Percentiles rank a stretch among this genome's conserved stretches.
Evolutionary conservation across 1,139 yeast species (phyloP).

Genomic region (Suhomyces anneliseae): DNA sequence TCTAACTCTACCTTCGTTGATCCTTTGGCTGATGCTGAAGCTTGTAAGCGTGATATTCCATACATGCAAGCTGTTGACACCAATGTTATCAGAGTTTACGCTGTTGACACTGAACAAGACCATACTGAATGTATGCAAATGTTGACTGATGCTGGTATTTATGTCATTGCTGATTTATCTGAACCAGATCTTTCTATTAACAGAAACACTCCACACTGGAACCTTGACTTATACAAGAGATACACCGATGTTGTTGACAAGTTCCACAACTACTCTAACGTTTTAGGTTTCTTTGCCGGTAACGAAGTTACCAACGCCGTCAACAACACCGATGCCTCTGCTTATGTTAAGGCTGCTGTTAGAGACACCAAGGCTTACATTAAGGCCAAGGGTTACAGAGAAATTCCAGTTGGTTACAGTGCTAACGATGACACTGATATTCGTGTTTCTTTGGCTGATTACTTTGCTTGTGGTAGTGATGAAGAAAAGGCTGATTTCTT

Average conservation of each 20-base stretch:
- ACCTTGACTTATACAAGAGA: constrained; percentile 61
- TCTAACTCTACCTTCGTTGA: constrained; percentile 33
- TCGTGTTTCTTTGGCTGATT: constrained; percentile 72
- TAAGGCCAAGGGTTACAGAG: constrained; percentile 60
- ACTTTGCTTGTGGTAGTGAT: constrained; percentile 75
- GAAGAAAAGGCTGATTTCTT: constrained; percentile 75
- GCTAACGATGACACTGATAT: constrained; percentile 79
- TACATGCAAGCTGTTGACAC: constrained; percentile 61
- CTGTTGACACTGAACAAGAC: constrained; percentile 61
- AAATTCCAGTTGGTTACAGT: constrained; percentile 85
- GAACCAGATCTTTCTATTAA: constrained; percentile 65
- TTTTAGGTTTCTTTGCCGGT: constrained; percentile 88
- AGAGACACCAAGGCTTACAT: constrained; percentile 82
- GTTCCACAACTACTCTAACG: constrained; percentile 70
- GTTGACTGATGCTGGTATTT: constrained; percentile 74
- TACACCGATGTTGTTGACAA: constrained; percentile 70
- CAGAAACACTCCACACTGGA: constrained; percentile 61
- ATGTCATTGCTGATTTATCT: constrained; percentile 73
- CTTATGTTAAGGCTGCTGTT: constrained; percentile 86
- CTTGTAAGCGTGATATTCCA: constrained; percentile 78
- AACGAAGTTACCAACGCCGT: constrained; percentile 83
- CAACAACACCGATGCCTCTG: constrained; percentile 74
- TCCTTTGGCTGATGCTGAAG: constrained; percentile 24
- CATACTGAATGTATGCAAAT: constrained; percentile 69
- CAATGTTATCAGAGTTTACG: constrained; percentile 73